These are phyloP conservation scores for Diatrype stigma DNA, from an alignment of 2,329 filamentous ascomycete genomes.

Conservation along the genomic window DNA sequence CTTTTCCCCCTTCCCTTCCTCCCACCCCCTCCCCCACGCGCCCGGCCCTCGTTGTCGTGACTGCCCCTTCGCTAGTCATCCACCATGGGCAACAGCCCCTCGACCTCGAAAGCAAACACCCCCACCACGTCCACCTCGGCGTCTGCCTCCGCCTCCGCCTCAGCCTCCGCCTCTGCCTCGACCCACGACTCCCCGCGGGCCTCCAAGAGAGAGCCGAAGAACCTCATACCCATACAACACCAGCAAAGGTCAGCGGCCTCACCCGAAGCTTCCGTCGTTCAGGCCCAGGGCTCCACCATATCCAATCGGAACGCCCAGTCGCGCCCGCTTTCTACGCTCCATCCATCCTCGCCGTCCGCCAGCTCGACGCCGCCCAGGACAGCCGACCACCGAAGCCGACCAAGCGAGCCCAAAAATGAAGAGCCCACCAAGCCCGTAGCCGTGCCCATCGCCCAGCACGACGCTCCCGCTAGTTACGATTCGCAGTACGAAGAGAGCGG, in stretches of 20 bases:
- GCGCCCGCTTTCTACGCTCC: constrained; percentile 46
- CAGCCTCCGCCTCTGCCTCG: constrained; percentile 20
- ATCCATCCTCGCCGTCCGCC: constrained; percentile 39
- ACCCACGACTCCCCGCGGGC: constrained; percentile 29
- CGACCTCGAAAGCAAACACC: constrained; percentile 33
- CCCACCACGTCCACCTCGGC: constrained; percentile 20
- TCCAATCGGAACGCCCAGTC: constrained; percentile 44
- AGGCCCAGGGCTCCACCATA: constrained; percentile 54
- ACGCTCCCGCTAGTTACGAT: constrained; percentile 25
- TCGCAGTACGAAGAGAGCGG: constrained; percentile 32
- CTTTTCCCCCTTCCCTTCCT: not conserved
- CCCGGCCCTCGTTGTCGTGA: constrained; percentile 2
- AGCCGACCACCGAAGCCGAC: constrained; percentile 26
- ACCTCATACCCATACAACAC: constrained; percentile 52
- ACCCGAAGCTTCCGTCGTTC: constrained; percentile 58
- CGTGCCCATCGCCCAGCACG: constrained; percentile 40
- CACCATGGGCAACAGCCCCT: constrained; percentile 44
- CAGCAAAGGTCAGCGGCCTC: constrained; percentile 51
- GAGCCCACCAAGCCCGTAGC: constrained; percentile 55
- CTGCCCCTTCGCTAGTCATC: constrained; percentile 9
- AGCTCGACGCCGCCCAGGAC: constrained; percentile 25
- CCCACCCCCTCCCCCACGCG: constrained; percentile 9
- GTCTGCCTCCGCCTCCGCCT: constrained; percentile 27
- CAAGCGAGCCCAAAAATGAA: constrained; percentile 31
- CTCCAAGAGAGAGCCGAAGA: constrained; percentile 42